Percentiles rank a stretch among this genome's conserved stretches.
phyloP scores from a whole-genome alignment of 805 yeast species.

The Ogataea paraovalis region DNA sequence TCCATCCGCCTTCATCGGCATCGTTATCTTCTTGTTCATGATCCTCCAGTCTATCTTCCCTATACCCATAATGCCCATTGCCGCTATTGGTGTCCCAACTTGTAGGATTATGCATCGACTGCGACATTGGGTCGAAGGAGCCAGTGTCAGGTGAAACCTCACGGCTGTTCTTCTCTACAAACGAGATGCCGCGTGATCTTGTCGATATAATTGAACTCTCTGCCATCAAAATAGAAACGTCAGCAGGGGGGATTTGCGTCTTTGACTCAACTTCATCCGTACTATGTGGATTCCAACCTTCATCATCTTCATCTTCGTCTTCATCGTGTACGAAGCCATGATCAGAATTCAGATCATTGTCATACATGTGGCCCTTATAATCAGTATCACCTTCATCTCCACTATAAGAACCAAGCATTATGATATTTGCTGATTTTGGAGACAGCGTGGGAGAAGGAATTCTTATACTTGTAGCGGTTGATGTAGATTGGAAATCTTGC shows the following conservation, averaged over 20 bases:
- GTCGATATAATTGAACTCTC: neutral
- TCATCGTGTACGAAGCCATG: neutral
- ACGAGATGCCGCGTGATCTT: neutral
- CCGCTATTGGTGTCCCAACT: neutral
- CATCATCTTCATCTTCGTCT: constrained; percentile 1
- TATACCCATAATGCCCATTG: neutral
- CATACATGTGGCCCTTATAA: neutral
- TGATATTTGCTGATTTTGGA: neutral
- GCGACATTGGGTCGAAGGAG: neutral
- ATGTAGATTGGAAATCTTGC: neutral
- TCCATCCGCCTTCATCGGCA: constrained; percentile 3
- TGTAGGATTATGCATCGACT: neutral
- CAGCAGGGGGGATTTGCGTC: too few relatives aligned
- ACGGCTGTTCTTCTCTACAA: neutral
- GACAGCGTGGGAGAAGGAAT: neutral
- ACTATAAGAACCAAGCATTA: neutral
- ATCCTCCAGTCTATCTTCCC: neutral
- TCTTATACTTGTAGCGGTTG: neutral
- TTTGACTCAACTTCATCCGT: too few relatives aligned
- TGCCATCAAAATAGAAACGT: neutral
- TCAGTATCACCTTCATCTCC: neutral
- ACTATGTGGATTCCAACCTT: neutral
- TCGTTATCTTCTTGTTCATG: neutral
- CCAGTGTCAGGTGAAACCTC: neutral
- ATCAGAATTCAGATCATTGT: too few relatives aligned